Percentiles rank a stretch among this genome's conserved stretches.
Evolutionary conservation across 306 rosid genomes (phyloP).

Genomic region (Vigna nakashimae): DNA sequence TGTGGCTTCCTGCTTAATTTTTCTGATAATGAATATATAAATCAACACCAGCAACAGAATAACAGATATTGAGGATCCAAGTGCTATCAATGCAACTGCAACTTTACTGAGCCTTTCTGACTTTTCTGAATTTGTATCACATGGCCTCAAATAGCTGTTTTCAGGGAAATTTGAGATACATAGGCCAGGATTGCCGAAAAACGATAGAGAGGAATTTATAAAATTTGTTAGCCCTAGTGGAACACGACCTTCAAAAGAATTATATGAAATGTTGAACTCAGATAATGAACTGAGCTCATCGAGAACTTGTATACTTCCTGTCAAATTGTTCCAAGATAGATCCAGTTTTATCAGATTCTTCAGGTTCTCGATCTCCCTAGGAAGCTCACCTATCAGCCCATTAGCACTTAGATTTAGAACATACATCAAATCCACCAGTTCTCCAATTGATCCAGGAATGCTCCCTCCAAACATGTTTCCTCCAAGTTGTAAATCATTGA

Average conservation of each 20-base stretch:
- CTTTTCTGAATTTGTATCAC: constrained; percentile 46
- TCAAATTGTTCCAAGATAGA: constrained; percentile 76
- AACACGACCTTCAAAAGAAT: constrained; percentile 70
- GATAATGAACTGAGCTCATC: constrained; percentile 52
- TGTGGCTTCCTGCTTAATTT: constrained; percentile 44
- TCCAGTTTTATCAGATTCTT: constrained; percentile 50
- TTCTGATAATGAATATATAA: constrained; percentile 43
- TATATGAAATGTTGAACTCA: constrained; percentile 65
- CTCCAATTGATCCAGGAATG: constrained; percentile 70
- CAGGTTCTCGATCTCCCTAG: constrained; percentile 56
- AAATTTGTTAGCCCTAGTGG: constrained; percentile 53
- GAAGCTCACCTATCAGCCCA: constrained; percentile 66
- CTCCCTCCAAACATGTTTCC: constrained; percentile 78
- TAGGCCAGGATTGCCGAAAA: constrained; percentile 63
- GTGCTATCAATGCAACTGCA: constrained; percentile 60
- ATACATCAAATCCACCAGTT: constrained; percentile 52
- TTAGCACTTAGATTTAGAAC: constrained; percentile 76
- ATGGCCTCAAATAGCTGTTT: constrained; percentile 50
- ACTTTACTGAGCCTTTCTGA: constrained; percentile 51
- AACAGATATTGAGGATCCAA: constrained; percentile 59
- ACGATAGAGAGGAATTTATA: constrained; percentile 51
- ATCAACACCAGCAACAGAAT: constrained; percentile 51
- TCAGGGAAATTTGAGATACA: constrained; percentile 54
- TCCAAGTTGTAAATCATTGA: constrained; percentile 67
- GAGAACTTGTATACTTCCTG: constrained; percentile 60